Evolutionary conservation across 345 rosid species (phyloP).

Genomic region (Nasturtium officinale): DNA sequence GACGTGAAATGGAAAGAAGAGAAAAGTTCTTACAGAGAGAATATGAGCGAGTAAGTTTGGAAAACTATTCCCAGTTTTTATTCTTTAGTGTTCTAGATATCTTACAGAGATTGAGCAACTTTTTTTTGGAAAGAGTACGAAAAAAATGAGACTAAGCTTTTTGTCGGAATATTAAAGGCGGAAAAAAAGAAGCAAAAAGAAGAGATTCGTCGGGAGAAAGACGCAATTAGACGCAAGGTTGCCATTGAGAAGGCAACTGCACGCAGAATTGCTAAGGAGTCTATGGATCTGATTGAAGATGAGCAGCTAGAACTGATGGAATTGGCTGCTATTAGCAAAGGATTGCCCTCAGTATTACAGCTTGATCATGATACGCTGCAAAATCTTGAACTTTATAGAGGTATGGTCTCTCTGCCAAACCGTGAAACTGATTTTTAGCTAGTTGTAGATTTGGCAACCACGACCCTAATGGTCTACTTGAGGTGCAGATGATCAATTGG

Average conservation of each 20-base stretch:
- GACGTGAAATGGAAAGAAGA: constrained; percentile 88
- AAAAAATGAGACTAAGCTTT: constrained; percentile 18
- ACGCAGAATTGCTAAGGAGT: constrained; percentile 92
- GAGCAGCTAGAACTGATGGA: constrained; percentile 99
- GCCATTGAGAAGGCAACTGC: constrained; percentile 99
- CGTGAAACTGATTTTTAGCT: constrained; percentile 14
- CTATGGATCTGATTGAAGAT: constrained; percentile 99
- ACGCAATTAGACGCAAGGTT: constrained; percentile 77
- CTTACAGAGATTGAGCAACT: constrained; percentile 21
- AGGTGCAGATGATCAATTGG: background rate
- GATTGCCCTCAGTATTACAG: constrained; percentile 68
- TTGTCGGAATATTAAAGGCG: constrained; percentile 55
- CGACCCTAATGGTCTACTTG: constrained; percentile 13
- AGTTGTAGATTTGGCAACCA: constrained; percentile 16
- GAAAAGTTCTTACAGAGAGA: constrained; percentile 92
- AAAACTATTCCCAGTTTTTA: constrained; percentile 4
- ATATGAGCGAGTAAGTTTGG: constrained; percentile 56
- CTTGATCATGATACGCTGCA: constrained; percentile 84
- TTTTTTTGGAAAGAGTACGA: constrained; percentile 9
- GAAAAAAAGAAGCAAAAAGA: constrained; percentile 88
- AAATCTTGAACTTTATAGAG: constrained; percentile 82
- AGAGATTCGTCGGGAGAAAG: constrained; percentile 86
- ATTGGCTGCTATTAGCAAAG: constrained; percentile 87
- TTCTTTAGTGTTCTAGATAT: background rate
- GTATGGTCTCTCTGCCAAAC: constrained; percentile 45